These are phyloP conservation scores for Hamamelis virginiana DNA, from an alignment of 164 flowering plant species.

Conservation along the genomic window DNA sequence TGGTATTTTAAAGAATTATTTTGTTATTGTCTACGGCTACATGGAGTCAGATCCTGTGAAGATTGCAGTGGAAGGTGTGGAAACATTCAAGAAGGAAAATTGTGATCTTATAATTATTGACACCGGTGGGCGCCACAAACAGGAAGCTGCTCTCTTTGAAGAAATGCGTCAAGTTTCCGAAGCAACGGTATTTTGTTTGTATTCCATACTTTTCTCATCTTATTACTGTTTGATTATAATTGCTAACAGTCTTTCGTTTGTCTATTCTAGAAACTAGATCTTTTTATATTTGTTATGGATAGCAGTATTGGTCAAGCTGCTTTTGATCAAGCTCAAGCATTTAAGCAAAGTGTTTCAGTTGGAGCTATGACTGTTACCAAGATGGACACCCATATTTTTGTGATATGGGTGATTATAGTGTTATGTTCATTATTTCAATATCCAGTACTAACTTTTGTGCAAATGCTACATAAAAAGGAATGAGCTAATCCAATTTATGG, in stretches of 20 bases:
- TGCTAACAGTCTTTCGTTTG: constrained; percentile 7
- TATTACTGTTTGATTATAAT: background rate
- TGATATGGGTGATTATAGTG: too few relatives aligned
- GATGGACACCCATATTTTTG: too few relatives aligned
- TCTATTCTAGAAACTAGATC: constrained; percentile 85
- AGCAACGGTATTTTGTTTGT: constrained; percentile 63
- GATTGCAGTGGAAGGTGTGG: constrained; percentile 97
- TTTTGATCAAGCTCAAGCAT: constrained; percentile 98
- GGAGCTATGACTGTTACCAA: constrained; percentile 95
- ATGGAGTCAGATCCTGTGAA: constrained; percentile 95
- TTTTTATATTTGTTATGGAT: constrained; percentile 96
- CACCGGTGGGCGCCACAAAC: constrained; percentile 98
- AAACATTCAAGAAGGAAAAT: constrained; percentile 88
- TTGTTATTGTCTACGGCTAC: constrained; percentile 50
- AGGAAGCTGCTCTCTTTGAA: constrained; percentile 96
- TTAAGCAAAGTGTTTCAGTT: constrained; percentile 93
- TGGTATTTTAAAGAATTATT: background rate
- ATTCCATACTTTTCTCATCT: background rate
- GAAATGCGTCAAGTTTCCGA: constrained; percentile 99
- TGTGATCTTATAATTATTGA: constrained; percentile 97
- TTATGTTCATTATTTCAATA: too few relatives aligned
- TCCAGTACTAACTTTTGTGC: too few relatives aligned
- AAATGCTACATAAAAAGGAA: too few relatives aligned
- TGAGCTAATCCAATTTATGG: too few relatives aligned
- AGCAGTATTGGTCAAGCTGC: constrained; percentile 99